Evolutionary conservation across 768 basidiomycete genomes (phyloP).

Genomic region (Boletus eberwhitei): DNA sequence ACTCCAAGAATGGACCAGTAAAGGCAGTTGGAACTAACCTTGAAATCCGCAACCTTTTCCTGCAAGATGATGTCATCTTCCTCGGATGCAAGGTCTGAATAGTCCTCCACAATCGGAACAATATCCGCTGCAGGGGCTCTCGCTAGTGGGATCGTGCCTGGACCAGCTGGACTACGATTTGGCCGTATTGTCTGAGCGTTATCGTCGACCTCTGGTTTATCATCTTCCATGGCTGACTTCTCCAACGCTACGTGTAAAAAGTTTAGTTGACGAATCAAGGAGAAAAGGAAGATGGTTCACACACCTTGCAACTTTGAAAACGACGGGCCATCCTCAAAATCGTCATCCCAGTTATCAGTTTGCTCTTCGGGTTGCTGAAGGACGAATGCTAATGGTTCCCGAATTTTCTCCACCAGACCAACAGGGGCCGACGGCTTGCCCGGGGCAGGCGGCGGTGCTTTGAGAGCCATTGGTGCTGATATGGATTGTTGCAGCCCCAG

Average conservation of each 20-base stretch:
- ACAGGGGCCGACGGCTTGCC: constrained; percentile 25
- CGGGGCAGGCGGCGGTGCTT: constrained; percentile 15
- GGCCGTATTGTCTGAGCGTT: constrained; percentile 81
- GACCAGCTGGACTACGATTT: constrained; percentile 60
- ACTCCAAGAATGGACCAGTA: background rate
- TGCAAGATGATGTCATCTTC: constrained; percentile 70
- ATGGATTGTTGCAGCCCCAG: constrained; percentile 35
- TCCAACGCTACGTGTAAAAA: constrained; percentile 49
- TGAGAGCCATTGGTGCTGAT: constrained; percentile 30
- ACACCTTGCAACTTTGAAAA: constrained; percentile 74
- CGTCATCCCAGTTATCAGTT: constrained; percentile 97
- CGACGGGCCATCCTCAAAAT: constrained; percentile 93
- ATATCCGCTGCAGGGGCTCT: constrained; percentile 62
- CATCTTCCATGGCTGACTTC: constrained; percentile 55
- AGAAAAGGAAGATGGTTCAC: background rate
- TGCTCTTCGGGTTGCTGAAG: constrained; percentile 79
- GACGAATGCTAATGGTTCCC: constrained; percentile 59
- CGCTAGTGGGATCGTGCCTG: constrained; percentile 49
- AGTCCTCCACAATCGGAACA: constrained; percentile 79
- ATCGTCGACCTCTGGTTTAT: constrained; percentile 57
- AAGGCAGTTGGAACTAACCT: constrained; percentile 41
- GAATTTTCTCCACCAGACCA: constrained; percentile 37
- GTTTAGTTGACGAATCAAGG: background rate
- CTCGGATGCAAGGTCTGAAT: constrained; percentile 81
- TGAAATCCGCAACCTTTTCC: constrained; percentile 82